phyloP scores from a whole-genome alignment of 208 protist genomes.

The Angomonas deanei region DNA sequence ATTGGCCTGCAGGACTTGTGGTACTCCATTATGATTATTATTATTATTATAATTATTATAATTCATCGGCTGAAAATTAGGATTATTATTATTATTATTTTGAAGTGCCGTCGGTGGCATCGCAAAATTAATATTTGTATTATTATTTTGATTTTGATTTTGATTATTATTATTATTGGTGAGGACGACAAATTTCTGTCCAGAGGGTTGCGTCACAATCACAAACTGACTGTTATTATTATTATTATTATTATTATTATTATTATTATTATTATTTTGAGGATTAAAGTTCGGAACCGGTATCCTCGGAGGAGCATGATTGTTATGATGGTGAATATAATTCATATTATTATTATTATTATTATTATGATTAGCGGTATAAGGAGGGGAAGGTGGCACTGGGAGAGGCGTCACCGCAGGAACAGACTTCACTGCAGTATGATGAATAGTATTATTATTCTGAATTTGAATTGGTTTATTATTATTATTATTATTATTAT shows the following conservation, averaged over 20 bases:
- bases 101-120: no score
- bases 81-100: no score
- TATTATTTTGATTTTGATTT: background rate
- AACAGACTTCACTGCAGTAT: background rate
- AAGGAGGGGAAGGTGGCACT: background rate
- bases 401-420: no score
- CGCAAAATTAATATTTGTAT: background rate
- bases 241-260: constrained; percentile 4
- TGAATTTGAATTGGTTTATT: background rate
- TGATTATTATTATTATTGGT: background rate
- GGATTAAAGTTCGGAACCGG: background rate
- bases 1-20: background rate
- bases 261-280: constrained; percentile 1
- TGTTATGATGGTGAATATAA: background rate
- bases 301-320: background rate
- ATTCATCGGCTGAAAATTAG: no score
- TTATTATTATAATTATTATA: constrained; percentile 1
- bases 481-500: constrained; percentile 1
- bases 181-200: background rate
- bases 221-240: background rate
- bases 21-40: background rate
- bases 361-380: background rate
- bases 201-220: background rate
- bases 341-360: constrained; percentile 1
- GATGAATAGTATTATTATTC: background rate